Evolutionary conservation across 164 flowering plant genomes (phyloP), one percentile per base, ranked within the genome.

Genomic region (Nymphaea thermarum): DNA sequence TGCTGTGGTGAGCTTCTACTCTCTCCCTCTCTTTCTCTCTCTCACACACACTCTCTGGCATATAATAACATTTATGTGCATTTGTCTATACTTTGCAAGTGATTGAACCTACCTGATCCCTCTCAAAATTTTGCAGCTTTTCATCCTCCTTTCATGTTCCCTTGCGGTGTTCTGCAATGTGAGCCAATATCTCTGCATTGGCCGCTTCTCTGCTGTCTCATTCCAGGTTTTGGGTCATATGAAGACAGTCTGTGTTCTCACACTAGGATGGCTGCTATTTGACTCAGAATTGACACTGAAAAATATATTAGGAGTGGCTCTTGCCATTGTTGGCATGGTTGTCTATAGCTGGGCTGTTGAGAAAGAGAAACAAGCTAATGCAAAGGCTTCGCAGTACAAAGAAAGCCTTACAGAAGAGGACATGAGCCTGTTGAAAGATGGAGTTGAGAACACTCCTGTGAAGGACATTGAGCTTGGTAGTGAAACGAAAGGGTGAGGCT

Each of bases 211-310:
- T 44, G 84, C 86, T 16, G 80, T 77, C 18, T 81, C 87, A 41
- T 83, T 81, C 72, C 87, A 83, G 72, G 84, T 83, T 70, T 76
- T 83, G 44, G 87, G 87, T 43, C 84, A 83, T 78, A 78, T 83
- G 77, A 83, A 83, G 73, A 83, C 87, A 16, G 82, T 83, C 47
- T 79, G 82, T 60, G 84, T 83, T 62, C 77, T 83, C 62, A 80
- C 78, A 3, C 71, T 83, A 66, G 86, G 84, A 5, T 83, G 82
- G 78, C 60, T 81, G 62, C 76, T 83, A 10, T 81, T 83, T 11
- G 81, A 74, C 57, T 81, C 83, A 14, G 82, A 70, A 16, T 70
- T 81, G 71, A 80, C 81, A 61, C 66, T 79, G 74, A 78, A 83
- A 65, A 83, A 83, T 67, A 78, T 83, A 71, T 64, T 82, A 8